Evolutionary conservation across 2,329 filamentous ascomycete genomes (phyloP).

Genomic region (Aspergillus sp.): DNA sequence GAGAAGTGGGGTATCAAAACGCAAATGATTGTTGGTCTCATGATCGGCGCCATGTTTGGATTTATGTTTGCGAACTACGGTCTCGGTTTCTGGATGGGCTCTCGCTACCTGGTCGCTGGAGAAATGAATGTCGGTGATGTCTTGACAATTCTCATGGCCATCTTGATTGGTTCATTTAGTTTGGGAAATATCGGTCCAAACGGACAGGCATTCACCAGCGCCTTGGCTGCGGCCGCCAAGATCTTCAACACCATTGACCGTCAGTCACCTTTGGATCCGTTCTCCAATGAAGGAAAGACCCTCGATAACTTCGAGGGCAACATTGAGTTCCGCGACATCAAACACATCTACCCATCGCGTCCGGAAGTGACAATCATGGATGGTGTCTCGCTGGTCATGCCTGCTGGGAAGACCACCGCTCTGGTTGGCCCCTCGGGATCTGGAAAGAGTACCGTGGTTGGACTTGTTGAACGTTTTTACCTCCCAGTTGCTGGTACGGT

Average conservation of each 20-base stretch:
- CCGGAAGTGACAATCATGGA: conserved; percentile 86
- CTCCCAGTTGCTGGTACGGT: conserved; percentile 74
- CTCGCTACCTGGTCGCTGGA: conserved; percentile 60
- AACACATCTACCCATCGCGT: conserved; percentile 89
- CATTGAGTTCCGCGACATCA: conserved; percentile 73
- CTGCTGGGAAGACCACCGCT: conserved; percentile 85
- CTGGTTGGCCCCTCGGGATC: conserved; percentile 90
- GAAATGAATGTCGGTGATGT: conserved; percentile 61
- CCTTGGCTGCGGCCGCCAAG: conserved; percentile 75
- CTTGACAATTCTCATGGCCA: conserved; percentile 77
- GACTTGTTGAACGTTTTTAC: conserved; percentile 89
- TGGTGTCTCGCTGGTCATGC: conserved; percentile 68
- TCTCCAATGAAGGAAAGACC: conserved; percentile 60
- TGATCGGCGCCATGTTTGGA: conserved; percentile 77
- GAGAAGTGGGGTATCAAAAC: conserved; percentile 68
- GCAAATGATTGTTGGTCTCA: conserved; percentile 63
- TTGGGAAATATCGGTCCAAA: conserved; percentile 83
- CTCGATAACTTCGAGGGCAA: conserved; percentile 66
- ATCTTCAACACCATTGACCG: conserved; percentile 94
- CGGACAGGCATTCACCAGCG: conserved; percentile 74
- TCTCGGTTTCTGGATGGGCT: conserved; percentile 82
- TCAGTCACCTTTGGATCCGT: conserved; percentile 71
- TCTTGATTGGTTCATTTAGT: conserved; percentile 89
- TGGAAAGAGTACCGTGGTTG: conserved; percentile 90
- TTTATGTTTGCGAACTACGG: conserved; percentile 82